phyloP scores from a whole-genome alignment of 202 grass and related monocot genomes.

The Cymbopogon flexuosus region DNA sequence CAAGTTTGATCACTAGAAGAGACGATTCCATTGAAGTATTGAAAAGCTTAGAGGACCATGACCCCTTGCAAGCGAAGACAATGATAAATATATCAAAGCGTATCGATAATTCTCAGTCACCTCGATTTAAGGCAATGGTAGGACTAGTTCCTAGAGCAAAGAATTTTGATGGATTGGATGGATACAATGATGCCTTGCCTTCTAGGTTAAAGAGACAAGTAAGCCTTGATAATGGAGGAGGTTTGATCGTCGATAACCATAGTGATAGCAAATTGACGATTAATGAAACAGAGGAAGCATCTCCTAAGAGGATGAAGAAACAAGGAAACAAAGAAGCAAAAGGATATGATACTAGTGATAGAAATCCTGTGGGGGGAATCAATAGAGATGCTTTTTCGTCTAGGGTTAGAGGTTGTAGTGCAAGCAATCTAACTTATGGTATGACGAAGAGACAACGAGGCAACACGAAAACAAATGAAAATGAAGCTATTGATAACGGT shows the following conservation, averaged over 20 bases:
- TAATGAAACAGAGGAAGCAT: neutral
- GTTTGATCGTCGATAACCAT: neutral
- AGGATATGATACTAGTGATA: neutral
- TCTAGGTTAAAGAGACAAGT: neutral
- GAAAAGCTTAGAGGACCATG: too few relatives aligned
- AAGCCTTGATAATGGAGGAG: neutral
- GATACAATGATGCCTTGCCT: neutral
- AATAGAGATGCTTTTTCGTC: neutral
- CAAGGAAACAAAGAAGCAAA: neutral
- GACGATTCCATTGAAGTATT: neutral
- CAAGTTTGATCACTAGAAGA: neutral
- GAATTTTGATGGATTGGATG: neutral
- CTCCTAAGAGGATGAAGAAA: neutral
- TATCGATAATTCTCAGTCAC: neutral
- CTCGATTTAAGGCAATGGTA: neutral
- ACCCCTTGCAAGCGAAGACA: too few relatives aligned
- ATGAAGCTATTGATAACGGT: neutral
- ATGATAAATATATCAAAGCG: too few relatives aligned
- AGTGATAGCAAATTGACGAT: neutral
- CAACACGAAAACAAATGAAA: neutral
- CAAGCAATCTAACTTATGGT: neutral
- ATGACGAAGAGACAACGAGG: neutral
- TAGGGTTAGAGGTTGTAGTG: neutral
- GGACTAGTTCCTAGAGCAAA: neutral
- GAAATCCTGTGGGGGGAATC: neutral